Evolutionary conservation across 2,329 filamentous ascomycete species (phyloP), one percentile per base, ranked within the genome.

Genomic region (Beauveria sp.): DNA sequence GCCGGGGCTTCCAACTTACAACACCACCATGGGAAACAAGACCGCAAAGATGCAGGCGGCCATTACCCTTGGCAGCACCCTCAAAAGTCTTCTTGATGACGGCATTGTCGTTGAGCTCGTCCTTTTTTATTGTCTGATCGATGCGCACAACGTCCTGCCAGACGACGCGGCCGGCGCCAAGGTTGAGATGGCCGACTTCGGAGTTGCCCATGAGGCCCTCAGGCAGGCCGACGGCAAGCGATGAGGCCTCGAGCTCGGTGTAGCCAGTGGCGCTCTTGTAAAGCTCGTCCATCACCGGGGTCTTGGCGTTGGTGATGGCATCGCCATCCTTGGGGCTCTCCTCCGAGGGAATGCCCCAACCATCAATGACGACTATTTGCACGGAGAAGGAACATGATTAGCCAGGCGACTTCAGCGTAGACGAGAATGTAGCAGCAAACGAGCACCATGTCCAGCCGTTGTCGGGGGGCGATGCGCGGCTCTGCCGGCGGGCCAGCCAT

Each of bases 151-250:
- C 91, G 75, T 95, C 93, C 77, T 99, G 95, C 95, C 95, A 99
- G 70, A 99, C 95, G 64, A 99, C 95, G 71, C 95, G 86, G 62
- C 95, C 95, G 63, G 95, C 95, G 70, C 95, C 95, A 74, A 99
- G 98, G 83, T 99, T 99, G 80, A 99, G 78, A 78, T 99, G 95
- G 65, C 95, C 95, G 75, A 99, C 95, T 78, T 99, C 95, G 69
- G 91, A 96, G 82, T 99, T 99, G 67, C 95, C 95, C 95, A 99
- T 99, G 67, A 99, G 82, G 63, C 95, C 95, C 74, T 99, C 93
- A 22, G 95, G 95, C 58, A 99, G 85, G 67, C 95, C 95, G 66
- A 99, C 95, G 51, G 95, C 95, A 63, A 96, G 85, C 49, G 95
- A 98, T 2, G 95, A 98, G 62, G 95, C 95, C 70, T 99, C 95